Evolutionary conservation across 257 asterid species (phyloP).

Genomic region (Ehretia macrophylla): DNA sequence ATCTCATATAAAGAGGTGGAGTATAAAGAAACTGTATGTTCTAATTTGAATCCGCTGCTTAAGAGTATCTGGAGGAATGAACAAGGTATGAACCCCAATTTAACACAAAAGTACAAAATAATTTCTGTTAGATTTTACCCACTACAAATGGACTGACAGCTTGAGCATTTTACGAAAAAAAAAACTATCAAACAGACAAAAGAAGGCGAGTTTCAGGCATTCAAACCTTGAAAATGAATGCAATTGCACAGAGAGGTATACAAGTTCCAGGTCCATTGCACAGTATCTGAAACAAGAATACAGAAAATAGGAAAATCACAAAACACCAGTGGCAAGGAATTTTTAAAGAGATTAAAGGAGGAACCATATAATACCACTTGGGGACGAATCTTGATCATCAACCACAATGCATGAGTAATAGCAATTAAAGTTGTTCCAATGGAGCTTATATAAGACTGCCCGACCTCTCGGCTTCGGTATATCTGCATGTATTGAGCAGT

Average conservation of each 20-base stretch:
- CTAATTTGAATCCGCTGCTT: neutral
- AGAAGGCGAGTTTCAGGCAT: constrained; percentile 1
- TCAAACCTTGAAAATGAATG: constrained; percentile 74
- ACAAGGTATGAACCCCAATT: neutral
- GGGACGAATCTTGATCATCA: constrained; percentile 86
- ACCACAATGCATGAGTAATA: constrained; percentile 74
- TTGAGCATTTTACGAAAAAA: neutral
- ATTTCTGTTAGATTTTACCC: too few relatives aligned
- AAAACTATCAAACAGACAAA: neutral
- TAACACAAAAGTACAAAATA: too few relatives aligned
- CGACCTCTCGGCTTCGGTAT: constrained; percentile 90
- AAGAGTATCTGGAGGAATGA: neutral
- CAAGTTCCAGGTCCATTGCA: constrained; percentile 99
- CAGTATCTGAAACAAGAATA: constrained; percentile 41
- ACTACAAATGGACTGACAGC: too few relatives aligned
- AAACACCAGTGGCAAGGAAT: neutral
- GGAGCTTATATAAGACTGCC: constrained; percentile 86
- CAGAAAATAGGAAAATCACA: constrained; percentile 1
- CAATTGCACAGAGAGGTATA: constrained; percentile 68
- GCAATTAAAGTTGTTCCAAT: constrained; percentile 84
- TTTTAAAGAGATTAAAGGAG: neutral
- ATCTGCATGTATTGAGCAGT: constrained; percentile 66
- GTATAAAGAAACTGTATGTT: neutral
- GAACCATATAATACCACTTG: constrained; percentile 62
- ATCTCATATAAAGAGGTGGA: constrained; percentile 1